phyloP scores from a whole-genome alignment of 768 basidiomycete genomes.

The Tylopilus sp. region DNA sequence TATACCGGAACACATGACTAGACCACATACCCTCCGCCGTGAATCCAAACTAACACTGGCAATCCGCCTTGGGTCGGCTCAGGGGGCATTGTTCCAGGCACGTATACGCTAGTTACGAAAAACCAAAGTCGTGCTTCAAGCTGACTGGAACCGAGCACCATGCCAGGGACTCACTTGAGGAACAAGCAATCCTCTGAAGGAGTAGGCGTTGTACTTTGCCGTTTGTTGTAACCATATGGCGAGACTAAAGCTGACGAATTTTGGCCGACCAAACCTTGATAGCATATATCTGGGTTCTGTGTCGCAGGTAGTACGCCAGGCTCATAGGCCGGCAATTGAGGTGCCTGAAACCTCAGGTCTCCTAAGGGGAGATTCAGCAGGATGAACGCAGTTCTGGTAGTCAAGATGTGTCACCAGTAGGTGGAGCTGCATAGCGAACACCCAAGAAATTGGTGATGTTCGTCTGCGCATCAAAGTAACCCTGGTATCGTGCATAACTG shows the following conservation, averaged over 20 bases:
- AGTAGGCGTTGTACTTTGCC: constrained; percentile 1
- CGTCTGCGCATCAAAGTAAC: constrained; percentile 16
- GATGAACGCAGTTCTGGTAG: background rate
- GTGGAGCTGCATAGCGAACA: constrained; percentile 47
- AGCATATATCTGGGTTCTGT: constrained; percentile 25
- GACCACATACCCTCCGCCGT: constrained; percentile 4
- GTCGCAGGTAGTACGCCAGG: constrained; percentile 26
- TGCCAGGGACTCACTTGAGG: background rate
- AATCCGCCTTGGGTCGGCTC: constrained; percentile 1
- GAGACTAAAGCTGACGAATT: constrained; percentile 9
- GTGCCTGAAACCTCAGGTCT: constrained; percentile 27
- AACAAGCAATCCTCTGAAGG: background rate
- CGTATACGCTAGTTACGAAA: constrained; percentile 8
- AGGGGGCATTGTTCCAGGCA: constrained; percentile 4
- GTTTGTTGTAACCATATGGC: constrained; percentile 3
- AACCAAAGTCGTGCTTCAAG: background rate
- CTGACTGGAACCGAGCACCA: background rate
- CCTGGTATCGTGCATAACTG: constrained; percentile 13
- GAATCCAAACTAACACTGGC: constrained; percentile 7
- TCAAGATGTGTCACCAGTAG: constrained; percentile 34
- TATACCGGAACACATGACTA: background rate
- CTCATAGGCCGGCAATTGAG: constrained; percentile 20
- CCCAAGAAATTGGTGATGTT: constrained; percentile 26
- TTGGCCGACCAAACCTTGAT: constrained; percentile 11
- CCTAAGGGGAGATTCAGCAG: constrained; percentile 4